These are phyloP conservation scores for Ophiocordyceps australis DNA, from an alignment of 2,329 filamentous ascomycete genomes.

Conservation along the genomic window DNA sequence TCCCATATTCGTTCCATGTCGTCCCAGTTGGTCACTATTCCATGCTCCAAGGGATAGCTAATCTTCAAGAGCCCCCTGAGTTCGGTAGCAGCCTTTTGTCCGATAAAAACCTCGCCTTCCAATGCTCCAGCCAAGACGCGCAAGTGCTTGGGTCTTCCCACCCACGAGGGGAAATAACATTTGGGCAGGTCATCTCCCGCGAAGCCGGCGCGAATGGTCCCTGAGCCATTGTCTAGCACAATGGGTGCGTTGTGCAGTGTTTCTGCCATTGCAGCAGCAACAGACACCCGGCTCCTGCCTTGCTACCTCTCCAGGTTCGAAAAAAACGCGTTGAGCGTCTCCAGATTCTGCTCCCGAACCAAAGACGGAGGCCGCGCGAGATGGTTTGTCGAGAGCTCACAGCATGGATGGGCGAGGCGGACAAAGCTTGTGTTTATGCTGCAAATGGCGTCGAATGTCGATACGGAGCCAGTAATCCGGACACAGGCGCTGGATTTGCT, in stretches of 20 bases:
- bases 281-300: too few relatives aligned
- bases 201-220: slow-evolving; percentile 92
- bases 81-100: slow-evolving; percentile 72
- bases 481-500: too few relatives aligned
- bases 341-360: too few relatives aligned
- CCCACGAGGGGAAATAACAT: slow-evolving; percentile 94
- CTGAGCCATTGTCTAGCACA: slow-evolving; percentile 96
- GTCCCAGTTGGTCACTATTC: slow-evolving; percentile 98
- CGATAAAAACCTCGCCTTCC: slow-evolving; percentile 95
- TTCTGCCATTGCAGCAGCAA: slow-evolving; percentile 27
- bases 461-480: too few relatives aligned
- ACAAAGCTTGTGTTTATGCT: too few relatives aligned
- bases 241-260: slow-evolving; percentile 90
- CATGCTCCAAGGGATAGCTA: slow-evolving; percentile 86
- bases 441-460: too few relatives aligned
- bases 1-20: slow-evolving; percentile 99
- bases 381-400: too few relatives aligned
- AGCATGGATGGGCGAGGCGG: too few relatives aligned
- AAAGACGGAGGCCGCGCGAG: too few relatives aligned
- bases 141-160: slow-evolving; percentile 87
- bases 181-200: slow-evolving; percentile 91
- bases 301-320: too few relatives aligned
- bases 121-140: slow-evolving; percentile 90
- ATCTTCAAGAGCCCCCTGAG: slow-evolving; percentile 89
- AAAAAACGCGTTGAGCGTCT: too few relatives aligned